Percentiles rank a stretch among this genome's conserved stretches.
Evolutionary conservation across 169 alveolate genomes (phyloP).

Genomic region (Cryptosporidium sp.): DNA sequence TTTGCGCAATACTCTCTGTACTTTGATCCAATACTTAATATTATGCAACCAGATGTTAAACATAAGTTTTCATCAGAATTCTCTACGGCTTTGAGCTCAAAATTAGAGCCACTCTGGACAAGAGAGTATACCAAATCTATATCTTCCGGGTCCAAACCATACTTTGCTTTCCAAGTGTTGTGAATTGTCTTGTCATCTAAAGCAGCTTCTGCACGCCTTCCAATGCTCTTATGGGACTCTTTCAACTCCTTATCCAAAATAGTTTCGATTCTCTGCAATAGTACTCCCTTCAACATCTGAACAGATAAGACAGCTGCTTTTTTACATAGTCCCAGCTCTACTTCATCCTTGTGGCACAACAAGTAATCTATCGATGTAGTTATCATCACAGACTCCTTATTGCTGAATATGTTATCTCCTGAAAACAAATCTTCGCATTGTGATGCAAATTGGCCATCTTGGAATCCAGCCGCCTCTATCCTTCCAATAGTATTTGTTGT

Average conservation of each 20-base stretch:
- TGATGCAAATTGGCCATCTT: slow-evolving; percentile 66
- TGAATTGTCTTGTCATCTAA: slow-evolving; percentile 70
- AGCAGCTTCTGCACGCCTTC: slow-evolving; percentile 77
- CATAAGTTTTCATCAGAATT: slow-evolving; percentile 76
- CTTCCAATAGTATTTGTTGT: slow-evolving; percentile 7
- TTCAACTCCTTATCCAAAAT: slow-evolving; percentile 78
- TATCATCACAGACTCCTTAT: background rate
- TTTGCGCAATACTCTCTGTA: slow-evolving; percentile 79
- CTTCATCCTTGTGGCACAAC: slow-evolving; percentile 43
- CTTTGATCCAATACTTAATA: slow-evolving; percentile 77
- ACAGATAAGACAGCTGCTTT: slow-evolving; percentile 76
- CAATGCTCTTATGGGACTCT: slow-evolving; percentile 77
- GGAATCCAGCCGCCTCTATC: slow-evolving; percentile 33
- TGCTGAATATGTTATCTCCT: background rate
- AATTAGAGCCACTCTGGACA: slow-evolving; percentile 78
- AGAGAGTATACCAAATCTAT: slow-evolving; percentile 77
- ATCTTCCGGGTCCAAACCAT: slow-evolving; percentile 76
- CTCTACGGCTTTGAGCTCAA: slow-evolving; percentile 78
- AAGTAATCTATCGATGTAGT: slow-evolving; percentile 41
- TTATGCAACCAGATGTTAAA: slow-evolving; percentile 76
- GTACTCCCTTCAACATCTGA: slow-evolving; percentile 77
- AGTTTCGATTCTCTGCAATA: slow-evolving; percentile 75
- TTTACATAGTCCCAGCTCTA: slow-evolving; percentile 50
- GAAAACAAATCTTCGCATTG: slow-evolving; percentile 60
- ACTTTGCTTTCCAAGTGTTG: slow-evolving; percentile 72